These are phyloP conservation scores for Aspergillus vadensis DNA, from an alignment of 2,329 filamentous ascomycete genomes.

Conservation along the genomic window DNA sequence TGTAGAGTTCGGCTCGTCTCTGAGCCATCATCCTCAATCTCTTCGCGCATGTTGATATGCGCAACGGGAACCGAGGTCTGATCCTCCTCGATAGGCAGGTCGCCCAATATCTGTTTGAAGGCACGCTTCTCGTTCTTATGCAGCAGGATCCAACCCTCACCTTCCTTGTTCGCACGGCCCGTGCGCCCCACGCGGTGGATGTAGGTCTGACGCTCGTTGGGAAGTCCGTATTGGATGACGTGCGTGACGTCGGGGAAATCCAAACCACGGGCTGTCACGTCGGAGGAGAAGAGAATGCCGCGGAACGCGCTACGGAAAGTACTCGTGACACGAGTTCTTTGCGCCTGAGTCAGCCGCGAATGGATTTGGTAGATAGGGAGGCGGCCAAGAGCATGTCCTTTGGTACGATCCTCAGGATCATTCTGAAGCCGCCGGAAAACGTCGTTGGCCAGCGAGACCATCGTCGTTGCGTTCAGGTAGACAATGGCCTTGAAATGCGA, in stretches of 20 bases:
- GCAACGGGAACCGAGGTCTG: constrained; percentile 22
- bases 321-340: constrained; percentile 68
- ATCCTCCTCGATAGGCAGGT: constrained; percentile 18
- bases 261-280: constrained; percentile 80
- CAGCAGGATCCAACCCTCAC: constrained; percentile 64
- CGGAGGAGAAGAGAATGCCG: constrained; percentile 73
- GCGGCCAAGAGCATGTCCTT: constrained; percentile 33
- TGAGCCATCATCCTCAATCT: constrained; percentile 8
- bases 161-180: constrained; percentile 65
- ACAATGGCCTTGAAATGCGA: constrained; percentile 89
- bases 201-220: constrained; percentile 68
- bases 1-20: constrained; percentile 27
- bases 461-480: constrained; percentile 79
- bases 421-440: constrained; percentile 57
- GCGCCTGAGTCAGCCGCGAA: constrained; percentile 69
- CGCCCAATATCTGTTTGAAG: constrained; percentile 39
- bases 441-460: constrained; percentile 66
- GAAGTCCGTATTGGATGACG: constrained; percentile 71
- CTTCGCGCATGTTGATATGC: constrained; percentile 12
- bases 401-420: constrained; percentile 34
- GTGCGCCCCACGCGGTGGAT: constrained; percentile 78
- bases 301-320: constrained; percentile 65
- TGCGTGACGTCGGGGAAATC: constrained; percentile 81
- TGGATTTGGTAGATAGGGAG: constrained; percentile 66
- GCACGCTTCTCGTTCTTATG: constrained; percentile 52